Base-by-base conservation (phyloP, 768 basidiomycete genomes). In the Psilocybe sp. region DNA sequence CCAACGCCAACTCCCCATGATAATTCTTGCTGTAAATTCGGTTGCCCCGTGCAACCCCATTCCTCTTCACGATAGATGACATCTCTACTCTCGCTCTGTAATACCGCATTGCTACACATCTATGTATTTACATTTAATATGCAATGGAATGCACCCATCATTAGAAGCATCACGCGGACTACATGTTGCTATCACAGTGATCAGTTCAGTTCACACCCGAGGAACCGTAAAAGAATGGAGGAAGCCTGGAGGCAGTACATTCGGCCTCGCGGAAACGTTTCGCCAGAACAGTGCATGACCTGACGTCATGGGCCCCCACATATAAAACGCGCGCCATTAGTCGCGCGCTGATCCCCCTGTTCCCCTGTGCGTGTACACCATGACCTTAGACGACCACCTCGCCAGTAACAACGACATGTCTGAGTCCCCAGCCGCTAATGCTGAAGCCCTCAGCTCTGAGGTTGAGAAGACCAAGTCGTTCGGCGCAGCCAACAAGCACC, bases 51-150 rank as follows among this genome's bases (percentile, higher is more conserved):
- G 23, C 23, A 28, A 28, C 7, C 23, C 4, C 23, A 28, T 28
- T 28, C 23, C 23, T 28, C 4, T 28, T 28, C 23, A 28, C 23
- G 7, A 28, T 28, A 28, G 23, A 28, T 7, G 23, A 28, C 34
- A 42, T 40, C 47, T 46, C 50, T 40, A 39, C 52, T 48, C 50
- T 50, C 32, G 37, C 41, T 47, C 45, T 49, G 46, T 48, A 56
- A 50, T 40, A 48, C 46, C 40, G 45, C 42, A 38, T 35, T 33
- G 49, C 50, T 36, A 33, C 53, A 28, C 23, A 15, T 16, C 31
- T 40, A 51, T 52, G 47, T 60, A 53, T 54, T 56, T 53, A 57
- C 55, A 55, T 53, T 40, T 60, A 57, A 50, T 53, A 56, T 42
- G 51, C 39, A 49, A 39, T 48, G 51, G 34, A 52, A 44, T 37